A percentile compares a stretch with the other conserved stretches of the same genome.
phyloP scores from a whole-genome alignment of 495 filamentous ascomycete species.

The Neurospora terricola region DNA sequence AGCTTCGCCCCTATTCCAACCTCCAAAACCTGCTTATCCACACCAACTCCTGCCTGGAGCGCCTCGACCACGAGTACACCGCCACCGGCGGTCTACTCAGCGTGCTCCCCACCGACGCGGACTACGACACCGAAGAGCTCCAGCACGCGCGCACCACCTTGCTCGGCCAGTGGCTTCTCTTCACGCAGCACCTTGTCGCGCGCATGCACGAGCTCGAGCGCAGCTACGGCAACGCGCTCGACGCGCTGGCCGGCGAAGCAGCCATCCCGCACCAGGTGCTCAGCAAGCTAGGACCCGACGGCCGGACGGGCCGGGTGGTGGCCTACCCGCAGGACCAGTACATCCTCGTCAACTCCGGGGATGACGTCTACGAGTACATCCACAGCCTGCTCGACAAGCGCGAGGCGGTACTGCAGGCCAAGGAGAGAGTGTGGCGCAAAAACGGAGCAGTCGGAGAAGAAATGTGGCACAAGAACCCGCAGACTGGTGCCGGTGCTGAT shows the following conservation, averaged over 20 bases:
- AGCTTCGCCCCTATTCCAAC: conserved; percentile 28
- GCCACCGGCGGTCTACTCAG: conserved; percentile 39
- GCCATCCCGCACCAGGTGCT: conserved; percentile 33
- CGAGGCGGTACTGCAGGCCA: conserved; percentile 22
- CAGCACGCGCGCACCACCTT: conserved; percentile 27
- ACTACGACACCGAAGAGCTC: conserved; percentile 22
- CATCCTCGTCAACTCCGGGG: conserved; percentile 41
- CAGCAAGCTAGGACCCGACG: conserved; percentile 24
- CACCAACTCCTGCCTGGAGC: conserved; percentile 43
- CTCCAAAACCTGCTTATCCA: conserved; percentile 41
- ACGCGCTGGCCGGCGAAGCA: conserved; percentile 38
- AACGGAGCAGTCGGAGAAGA: conserved; percentile 26
- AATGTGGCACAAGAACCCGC: conserved; percentile 7
- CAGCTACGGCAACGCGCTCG: conserved; percentile 34
- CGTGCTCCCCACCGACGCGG: conserved; percentile 30
- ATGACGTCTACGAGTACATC: conserved; percentile 34
- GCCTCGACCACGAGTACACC: conserved; percentile 44
- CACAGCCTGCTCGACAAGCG: conserved; percentile 35
- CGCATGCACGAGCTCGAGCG: conserved; percentile 44
- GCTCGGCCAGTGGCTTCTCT: conserved; percentile 41
- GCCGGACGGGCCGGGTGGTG: conserved; percentile 26
- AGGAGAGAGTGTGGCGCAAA: conserved; percentile 12
- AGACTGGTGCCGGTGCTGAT: not conserved
- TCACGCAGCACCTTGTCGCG: conserved; percentile 34
- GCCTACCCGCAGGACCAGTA: conserved; percentile 42